phyloP scores from a whole-genome alignment of 179 eudicot genomes.

The Amaranthus tricolor region DNA sequence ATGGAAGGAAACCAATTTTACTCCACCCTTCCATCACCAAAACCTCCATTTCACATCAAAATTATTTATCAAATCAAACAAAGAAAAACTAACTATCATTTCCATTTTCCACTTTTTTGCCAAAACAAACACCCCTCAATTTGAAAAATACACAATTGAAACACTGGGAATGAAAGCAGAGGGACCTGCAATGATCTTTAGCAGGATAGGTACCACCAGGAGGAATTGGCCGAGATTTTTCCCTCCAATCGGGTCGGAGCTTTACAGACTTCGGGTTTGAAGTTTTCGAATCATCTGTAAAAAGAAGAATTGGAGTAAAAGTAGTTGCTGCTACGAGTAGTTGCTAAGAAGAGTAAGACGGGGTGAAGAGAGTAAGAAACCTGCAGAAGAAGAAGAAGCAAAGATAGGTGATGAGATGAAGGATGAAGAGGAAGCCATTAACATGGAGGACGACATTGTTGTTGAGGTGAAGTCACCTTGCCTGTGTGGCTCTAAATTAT shows the following conservation, averaged over 20 bases:
- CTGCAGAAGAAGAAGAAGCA: constrained; percentile 32
- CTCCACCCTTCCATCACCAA: too few relatives aligned
- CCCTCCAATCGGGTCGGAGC: constrained; percentile 79
- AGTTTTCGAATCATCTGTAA: constrained; percentile 33
- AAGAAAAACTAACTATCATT: too few relatives aligned
- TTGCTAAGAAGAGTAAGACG: neutral
- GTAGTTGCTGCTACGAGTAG: neutral
- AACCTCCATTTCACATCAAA: too few relatives aligned
- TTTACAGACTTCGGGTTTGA: constrained; percentile 32
- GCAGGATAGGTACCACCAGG: constrained; percentile 92
- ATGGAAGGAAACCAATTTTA: too few relatives aligned
- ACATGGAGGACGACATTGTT: constrained; percentile 2
- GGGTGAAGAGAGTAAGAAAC: constrained; percentile 24
- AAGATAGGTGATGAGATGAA: constrained; percentile 26
- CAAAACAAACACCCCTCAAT: too few relatives aligned
- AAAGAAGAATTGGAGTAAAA: neutral
- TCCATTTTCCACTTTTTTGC: too few relatives aligned
- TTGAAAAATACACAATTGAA: too few relatives aligned
- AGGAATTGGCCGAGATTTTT: constrained; percentile 68
- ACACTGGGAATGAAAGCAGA: neutral
- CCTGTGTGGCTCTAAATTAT: too few relatives aligned
- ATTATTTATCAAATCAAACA: too few relatives aligned
- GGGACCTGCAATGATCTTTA: constrained; percentile 94
- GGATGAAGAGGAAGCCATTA: constrained; percentile 28
- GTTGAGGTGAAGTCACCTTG: constrained; percentile 1